Evolutionary conservation across 176 grass and related monocot species (phyloP).

Genomic region (Lolium rigidum): DNA sequence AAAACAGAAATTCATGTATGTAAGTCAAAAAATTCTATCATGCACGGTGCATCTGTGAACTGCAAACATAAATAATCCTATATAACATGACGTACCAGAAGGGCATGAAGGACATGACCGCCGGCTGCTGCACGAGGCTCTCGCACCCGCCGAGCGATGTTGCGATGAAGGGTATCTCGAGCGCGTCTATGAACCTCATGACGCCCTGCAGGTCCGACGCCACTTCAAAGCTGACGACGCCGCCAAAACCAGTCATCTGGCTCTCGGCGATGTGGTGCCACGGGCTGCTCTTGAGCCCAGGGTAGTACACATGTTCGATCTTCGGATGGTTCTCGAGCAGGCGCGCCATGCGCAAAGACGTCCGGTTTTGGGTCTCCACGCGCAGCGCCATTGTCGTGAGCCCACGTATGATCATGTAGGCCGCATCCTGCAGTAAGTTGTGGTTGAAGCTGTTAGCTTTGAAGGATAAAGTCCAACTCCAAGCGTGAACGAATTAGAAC

Average conservation of each 20-base stretch:
- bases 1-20: neutral
- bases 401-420: conserved; percentile 67
- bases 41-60: neutral
- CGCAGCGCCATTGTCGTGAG: conserved; percentile 63
- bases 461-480: neutral
- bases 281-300: conserved; percentile 56
- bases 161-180: conserved; percentile 62
- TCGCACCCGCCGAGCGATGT: conserved; percentile 68
- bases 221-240: conserved; percentile 65
- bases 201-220: conserved; percentile 30
- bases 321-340: conserved; percentile 56
- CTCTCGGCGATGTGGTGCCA: conserved; percentile 50
- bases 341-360: conserved; percentile 54
- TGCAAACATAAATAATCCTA: neutral
- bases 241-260: conserved; percentile 54
- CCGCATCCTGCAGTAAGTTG: conserved; percentile 45
- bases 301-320: conserved; percentile 63
- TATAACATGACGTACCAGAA: conserved; percentile 36
- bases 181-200: conserved; percentile 57
- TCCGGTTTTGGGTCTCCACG: conserved; percentile 55
- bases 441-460: neutral
- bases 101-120: conserved; percentile 75
- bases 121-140: conserved; percentile 65
- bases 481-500: too few species aligned
- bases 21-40: neutral